These are phyloP conservation scores for Picea sitchensis DNA, from an alignment of 75 land plant genomes.

Conservation along the genomic window DNA sequence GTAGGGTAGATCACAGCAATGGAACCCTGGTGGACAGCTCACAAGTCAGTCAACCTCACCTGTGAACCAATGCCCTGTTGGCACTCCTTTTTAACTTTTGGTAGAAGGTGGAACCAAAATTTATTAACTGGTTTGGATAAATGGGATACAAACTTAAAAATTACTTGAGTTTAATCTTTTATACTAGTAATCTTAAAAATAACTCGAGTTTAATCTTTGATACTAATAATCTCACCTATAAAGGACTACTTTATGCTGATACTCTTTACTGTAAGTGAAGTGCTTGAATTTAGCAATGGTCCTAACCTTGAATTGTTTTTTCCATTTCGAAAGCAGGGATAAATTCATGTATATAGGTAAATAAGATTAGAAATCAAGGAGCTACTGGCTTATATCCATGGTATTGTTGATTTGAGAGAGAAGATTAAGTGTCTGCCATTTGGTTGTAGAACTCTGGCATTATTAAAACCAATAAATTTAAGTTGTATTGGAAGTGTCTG, in stretches of 20 bases:
- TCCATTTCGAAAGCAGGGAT: background rate
- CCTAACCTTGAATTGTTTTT: background rate
- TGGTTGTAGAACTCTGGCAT: background rate
- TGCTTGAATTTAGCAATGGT: background rate
- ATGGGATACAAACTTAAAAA: background rate
- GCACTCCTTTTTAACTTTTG: background rate
- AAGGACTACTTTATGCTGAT: background rate
- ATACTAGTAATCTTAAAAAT: background rate
- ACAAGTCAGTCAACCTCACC: too few relatives aligned
- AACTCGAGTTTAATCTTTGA: background rate
- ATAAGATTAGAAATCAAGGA: background rate
- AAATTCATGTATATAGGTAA: background rate
- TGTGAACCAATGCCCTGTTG: too few relatives aligned
- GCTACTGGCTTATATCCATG: background rate
- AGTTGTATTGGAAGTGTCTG: background rate
- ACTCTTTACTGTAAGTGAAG: background rate
- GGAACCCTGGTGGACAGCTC: too few relatives aligned
- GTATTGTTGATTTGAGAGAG: background rate
- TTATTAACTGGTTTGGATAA: background rate
- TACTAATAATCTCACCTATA: background rate
- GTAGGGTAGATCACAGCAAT: too few relatives aligned
- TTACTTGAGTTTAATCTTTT: background rate
- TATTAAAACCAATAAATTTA: background rate
- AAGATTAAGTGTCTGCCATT: background rate
- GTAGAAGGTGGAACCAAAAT: background rate